phyloP scores from a whole-genome alignment of 305 asterid species.

The Stenogyne calaminthoides region DNA sequence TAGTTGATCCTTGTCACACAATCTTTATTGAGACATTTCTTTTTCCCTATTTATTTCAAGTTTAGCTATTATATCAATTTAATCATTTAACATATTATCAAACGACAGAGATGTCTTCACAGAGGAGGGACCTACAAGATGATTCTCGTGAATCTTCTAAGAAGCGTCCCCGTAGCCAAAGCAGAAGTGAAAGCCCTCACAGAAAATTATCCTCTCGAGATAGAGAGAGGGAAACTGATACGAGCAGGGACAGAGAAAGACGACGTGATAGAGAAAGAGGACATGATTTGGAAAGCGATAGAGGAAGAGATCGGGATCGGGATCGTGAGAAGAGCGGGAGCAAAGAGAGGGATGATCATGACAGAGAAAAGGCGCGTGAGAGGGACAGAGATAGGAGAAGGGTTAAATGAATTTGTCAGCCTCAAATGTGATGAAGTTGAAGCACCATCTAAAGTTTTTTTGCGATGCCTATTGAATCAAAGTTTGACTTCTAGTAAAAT shows the following conservation, averaged over 20 bases:
- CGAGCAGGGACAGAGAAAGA: conserved; percentile 55
- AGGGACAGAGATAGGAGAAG: conserved; percentile 68
- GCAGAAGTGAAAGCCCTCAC: conserved; percentile 77
- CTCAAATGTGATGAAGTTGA: conserved; percentile 20
- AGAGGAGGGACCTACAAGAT: conserved; percentile 58
- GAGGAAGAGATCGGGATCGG: conserved; percentile 51
- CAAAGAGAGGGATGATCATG: conserved; percentile 69
- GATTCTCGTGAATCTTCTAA: conserved; percentile 55
- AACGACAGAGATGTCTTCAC: conserved; percentile 54
- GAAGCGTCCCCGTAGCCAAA: conserved; percentile 73
- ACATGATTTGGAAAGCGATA: conserved; percentile 47
- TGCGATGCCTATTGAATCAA: neutral
- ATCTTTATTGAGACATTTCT: neutral
- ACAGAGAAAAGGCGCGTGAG: conserved; percentile 64
- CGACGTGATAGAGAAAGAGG: conserved; percentile 58
- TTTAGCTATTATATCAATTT: conserved; percentile 10
- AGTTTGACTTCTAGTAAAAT: neutral
- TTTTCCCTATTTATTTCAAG: neutral
- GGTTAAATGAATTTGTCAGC: conserved; percentile 42
- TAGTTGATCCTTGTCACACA: neutral
- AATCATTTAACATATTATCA: conserved; percentile 2
- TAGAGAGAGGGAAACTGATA: conserved; percentile 62
- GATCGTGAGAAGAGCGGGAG: conserved; percentile 73
- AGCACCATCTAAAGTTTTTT: conserved; percentile 15
- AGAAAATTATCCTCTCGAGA: conserved; percentile 59